These are phyloP conservation scores for Daldinia childiae DNA, from an alignment of 495 filamentous ascomycete genomes.

Conservation along the genomic window DNA sequence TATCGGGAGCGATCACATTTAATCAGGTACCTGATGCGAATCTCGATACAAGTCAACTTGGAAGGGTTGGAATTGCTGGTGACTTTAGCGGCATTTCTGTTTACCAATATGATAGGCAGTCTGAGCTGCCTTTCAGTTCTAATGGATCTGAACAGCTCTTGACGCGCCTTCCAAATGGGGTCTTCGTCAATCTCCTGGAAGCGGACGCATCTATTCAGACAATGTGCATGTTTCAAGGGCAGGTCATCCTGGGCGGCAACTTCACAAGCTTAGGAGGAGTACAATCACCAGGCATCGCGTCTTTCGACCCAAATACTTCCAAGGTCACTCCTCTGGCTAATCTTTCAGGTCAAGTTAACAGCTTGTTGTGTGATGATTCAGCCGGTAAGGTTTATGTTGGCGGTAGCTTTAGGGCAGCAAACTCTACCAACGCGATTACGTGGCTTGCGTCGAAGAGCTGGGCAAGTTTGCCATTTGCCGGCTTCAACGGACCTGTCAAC, in stretches of 20 bases:
- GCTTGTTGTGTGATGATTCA: conserved; percentile 84
- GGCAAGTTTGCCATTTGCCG: conserved; percentile 87
- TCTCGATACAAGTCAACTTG: conserved; percentile 82
- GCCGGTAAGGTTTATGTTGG: conserved; percentile 89
- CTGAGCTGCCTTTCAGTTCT: conserved; percentile 67
- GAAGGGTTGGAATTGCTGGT: conserved; percentile 85
- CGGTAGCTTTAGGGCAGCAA: conserved; percentile 79
- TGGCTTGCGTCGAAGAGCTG: conserved; percentile 80
- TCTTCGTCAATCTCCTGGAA: conserved; percentile 73
- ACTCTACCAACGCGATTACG: conserved; percentile 88
- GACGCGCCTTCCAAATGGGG: conserved; percentile 84
- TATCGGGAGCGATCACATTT: conserved; percentile 72
- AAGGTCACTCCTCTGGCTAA: conserved; percentile 77
- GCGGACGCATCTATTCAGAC: conserved; percentile 84
- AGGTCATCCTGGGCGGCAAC: conserved; percentile 85
- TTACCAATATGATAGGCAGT: conserved; percentile 84
- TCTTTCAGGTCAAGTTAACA: conserved; percentile 80
- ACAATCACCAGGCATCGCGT: conserved; percentile 79
- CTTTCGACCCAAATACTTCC: conserved; percentile 76
- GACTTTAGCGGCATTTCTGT: conserved; percentile 92
- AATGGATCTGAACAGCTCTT: conserved; percentile 87
- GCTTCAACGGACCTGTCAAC: conserved; percentile 92
- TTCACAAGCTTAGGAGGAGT: conserved; percentile 90
- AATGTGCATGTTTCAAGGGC: conserved; percentile 86
- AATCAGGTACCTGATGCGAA: conserved; percentile 76